Conservation (phyloP, 2,329 filamentous ascomycete species). For the Chaetomium sp. region DNA sequence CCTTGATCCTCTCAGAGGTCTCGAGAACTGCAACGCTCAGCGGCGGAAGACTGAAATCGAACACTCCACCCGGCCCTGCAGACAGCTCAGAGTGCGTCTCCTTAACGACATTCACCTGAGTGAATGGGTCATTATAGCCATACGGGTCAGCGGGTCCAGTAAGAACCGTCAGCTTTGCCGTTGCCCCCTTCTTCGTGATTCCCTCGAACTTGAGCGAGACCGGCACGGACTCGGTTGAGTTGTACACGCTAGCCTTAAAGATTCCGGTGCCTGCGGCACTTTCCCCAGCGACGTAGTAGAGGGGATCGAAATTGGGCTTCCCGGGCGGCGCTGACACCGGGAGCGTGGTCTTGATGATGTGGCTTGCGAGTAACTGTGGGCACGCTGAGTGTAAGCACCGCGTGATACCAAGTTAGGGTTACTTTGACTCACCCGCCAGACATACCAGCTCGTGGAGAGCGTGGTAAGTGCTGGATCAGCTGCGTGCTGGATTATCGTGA, state of each 20-base stretch:
- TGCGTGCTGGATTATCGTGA: conserved; percentile 54
- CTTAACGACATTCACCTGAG: conserved; percentile 54
- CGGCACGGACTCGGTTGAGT: conserved; percentile 51
- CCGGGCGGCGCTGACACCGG: conserved; percentile 40
- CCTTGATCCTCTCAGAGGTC: conserved; percentile 33
- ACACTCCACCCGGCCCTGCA: conserved; percentile 43
- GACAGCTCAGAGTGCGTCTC: conserved; percentile 41
- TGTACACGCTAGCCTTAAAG: conserved; percentile 57
- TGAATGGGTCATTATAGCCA: conserved; percentile 48
- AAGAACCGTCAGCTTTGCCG: conserved; percentile 49
- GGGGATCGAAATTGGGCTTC: conserved; percentile 43
- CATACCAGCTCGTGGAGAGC: conserved; percentile 52
- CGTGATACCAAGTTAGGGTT: no score
- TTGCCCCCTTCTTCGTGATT: conserved; percentile 38
- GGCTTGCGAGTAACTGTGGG: conserved; percentile 48
- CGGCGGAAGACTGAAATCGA: conserved; percentile 55
- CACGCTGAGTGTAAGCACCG: no score
- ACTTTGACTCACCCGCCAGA: conserved; percentile 41
- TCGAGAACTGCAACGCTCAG: conserved; percentile 60
- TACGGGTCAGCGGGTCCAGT: conserved; percentile 50
- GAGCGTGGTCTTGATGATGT: conserved; percentile 50
- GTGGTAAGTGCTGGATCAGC: conserved; percentile 53
- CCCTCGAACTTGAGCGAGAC: conserved; percentile 51
- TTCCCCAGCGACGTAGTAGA: conserved; percentile 54
- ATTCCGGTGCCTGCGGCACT: conserved; percentile 46